Evolutionary conservation across 305 asterid genomes (phyloP).

Genomic region (Solanum hybrid): DNA sequence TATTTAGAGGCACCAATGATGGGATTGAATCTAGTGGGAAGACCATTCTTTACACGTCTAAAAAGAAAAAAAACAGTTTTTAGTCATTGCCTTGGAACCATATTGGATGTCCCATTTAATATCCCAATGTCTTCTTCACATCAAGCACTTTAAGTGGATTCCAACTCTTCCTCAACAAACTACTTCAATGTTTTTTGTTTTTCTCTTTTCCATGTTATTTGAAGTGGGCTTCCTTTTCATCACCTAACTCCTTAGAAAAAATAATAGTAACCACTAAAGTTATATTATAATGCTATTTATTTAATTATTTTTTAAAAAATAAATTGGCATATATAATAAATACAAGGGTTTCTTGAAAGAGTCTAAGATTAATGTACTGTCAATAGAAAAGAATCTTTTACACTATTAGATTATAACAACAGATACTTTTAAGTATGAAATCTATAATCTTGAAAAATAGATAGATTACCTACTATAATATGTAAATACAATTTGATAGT

Average conservation of each 20-base stretch:
- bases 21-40: slow-evolving; percentile 62
- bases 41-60: slow-evolving; percentile 61
- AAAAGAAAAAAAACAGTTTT: slow-evolving; percentile 12
- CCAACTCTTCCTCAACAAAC: slow-evolving; percentile 70
- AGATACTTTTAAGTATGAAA: background rate
- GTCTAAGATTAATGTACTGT: background rate
- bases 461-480: background rate
- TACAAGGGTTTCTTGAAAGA: background rate
- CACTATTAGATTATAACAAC: background rate
- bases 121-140: slow-evolving; percentile 41
- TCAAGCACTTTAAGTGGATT: slow-evolving; percentile 63
- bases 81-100: slow-evolving; percentile 19
- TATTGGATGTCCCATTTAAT: slow-evolving; percentile 31
- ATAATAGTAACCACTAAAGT: slow-evolving; percentile 7
- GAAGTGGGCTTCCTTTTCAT: slow-evolving; percentile 64
- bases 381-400: background rate
- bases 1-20: slow-evolving; percentile 36
- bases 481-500: background rate
- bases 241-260: slow-evolving; percentile 42
- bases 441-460: background rate
- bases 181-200: background rate
- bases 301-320: background rate
- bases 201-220: background rate
- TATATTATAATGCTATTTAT: slow-evolving; percentile 6
- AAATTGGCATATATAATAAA: background rate